Conservation (phyloP, 2,329 filamentous ascomycete species). For the Teratosphaeria destructans region DNA sequence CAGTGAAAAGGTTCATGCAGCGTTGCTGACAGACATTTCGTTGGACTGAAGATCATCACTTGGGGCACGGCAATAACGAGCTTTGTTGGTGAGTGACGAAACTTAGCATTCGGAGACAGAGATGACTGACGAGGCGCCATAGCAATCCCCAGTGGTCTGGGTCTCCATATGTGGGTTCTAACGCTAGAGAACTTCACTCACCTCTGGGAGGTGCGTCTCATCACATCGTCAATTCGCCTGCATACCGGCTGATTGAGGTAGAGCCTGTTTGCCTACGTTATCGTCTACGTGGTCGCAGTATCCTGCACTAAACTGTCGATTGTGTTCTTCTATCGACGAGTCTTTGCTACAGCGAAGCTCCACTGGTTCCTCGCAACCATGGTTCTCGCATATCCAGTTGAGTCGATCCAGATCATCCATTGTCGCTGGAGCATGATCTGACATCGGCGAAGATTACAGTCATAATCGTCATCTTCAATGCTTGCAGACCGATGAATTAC, state of each 20-base stretch:
- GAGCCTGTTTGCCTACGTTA: conserved; percentile 2
- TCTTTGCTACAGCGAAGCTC: background rate
- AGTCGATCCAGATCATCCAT: background rate
- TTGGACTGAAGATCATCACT: background rate
- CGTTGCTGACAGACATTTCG: background rate
- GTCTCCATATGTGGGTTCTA: conserved; percentile 1
- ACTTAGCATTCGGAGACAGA: background rate
- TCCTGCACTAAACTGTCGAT: conserved; percentile 2
- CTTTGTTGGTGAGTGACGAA: background rate
- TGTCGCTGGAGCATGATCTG: background rate
- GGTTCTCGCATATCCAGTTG: conserved; percentile 1
- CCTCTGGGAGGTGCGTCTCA: conserved; percentile 1
- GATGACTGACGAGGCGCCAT: background rate
- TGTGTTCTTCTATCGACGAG: conserved; percentile 1
- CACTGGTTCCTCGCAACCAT: background rate
- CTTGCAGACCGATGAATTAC: background rate
- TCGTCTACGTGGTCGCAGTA: conserved; percentile 2
- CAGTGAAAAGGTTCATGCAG: background rate
- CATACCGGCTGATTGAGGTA: background rate
- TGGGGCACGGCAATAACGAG: background rate
- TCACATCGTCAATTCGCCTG: background rate
- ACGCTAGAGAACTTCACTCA: background rate
- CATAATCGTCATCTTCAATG: conserved; percentile 1
- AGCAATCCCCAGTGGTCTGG: conserved; percentile 1
- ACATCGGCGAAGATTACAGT: background rate